Evolutionary conservation across 257 asterid genomes (phyloP).

Genomic region (Solanum tarijense): DNA sequence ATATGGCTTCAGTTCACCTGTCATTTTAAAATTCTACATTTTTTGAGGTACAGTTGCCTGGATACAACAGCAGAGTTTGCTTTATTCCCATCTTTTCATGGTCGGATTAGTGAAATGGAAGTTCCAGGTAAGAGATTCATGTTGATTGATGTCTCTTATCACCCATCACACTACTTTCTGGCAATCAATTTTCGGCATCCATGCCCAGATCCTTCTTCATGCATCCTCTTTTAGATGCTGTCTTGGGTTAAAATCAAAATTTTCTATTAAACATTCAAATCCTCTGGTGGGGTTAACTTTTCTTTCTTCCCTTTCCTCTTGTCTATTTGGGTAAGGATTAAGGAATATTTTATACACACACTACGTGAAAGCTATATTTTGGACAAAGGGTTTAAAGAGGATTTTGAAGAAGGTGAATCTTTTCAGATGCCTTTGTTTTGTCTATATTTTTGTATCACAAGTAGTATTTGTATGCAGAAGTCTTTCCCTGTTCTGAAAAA

Average conservation of each 20-base stretch:
- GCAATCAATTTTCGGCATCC: background rate
- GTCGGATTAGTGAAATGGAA: slow-evolving; percentile 52
- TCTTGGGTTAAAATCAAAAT: background rate
- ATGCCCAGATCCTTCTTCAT: background rate
- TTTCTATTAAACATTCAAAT: background rate
- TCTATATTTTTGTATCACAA: background rate
- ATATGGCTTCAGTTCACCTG: background rate
- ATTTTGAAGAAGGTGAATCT: background rate
- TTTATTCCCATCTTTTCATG: slow-evolving; percentile 53
- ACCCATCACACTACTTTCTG: background rate
- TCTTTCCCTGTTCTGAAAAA: background rate
- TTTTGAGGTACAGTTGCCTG: slow-evolving; percentile 51
- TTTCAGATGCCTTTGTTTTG: background rate
- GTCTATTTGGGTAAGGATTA: background rate
- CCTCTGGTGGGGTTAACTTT: background rate
- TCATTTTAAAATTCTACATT: slow-evolving; percentile 8
- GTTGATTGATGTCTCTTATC: background rate
- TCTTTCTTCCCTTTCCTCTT: background rate
- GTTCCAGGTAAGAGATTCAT: slow-evolving; percentile 45
- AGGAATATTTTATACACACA: background rate
- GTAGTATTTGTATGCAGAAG: background rate
- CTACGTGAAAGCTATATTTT: background rate
- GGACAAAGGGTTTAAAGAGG: background rate
- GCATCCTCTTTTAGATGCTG: background rate
- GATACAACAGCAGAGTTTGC: slow-evolving; percentile 82